A percentile compares a stretch with the other conserved stretches of the same genome.
phyloP scores from a whole-genome alignment of 768 basidiomycete genomes.

The Brasilioporus rufonigricans region DNA sequence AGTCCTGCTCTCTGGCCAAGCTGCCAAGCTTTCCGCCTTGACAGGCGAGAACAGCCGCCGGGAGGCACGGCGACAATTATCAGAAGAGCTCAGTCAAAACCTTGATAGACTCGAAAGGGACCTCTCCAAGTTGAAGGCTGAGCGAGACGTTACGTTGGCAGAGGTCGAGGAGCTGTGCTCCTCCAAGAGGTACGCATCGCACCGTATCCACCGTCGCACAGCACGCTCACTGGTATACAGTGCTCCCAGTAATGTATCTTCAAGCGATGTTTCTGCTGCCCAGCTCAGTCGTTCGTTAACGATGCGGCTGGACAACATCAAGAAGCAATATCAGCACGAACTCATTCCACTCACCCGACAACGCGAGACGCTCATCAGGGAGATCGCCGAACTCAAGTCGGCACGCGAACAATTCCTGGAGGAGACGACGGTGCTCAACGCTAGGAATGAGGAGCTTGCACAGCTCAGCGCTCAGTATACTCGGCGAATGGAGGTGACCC shows the following conservation, averaged over 20 bases:
- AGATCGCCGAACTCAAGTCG: conserved; percentile 84
- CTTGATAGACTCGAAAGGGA: conserved; percentile 80
- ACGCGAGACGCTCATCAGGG: conserved; percentile 73
- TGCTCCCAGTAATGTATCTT: conserved; percentile 24
- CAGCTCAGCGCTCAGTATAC: conserved; percentile 82
- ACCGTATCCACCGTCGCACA: conserved; percentile 13
- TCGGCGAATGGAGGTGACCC: conserved; percentile 63
- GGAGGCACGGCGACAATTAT: conserved; percentile 75
- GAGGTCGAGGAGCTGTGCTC: conserved; percentile 90
- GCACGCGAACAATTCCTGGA: conserved; percentile 85
- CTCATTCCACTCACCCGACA: conserved; percentile 81
- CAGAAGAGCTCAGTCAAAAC: conserved; percentile 73
- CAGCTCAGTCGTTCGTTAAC: conserved; percentile 71
- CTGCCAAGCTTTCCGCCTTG: conserved; percentile 80
- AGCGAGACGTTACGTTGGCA: conserved; percentile 88
- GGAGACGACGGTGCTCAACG: conserved; percentile 87
- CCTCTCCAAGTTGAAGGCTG: conserved; percentile 81
- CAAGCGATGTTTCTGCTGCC: conserved; percentile 36
- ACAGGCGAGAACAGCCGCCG: conserved; percentile 74
- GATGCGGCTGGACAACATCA: conserved; percentile 82
- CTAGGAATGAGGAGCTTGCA: conserved; percentile 89
- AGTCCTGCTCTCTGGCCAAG: conserved; percentile 86
- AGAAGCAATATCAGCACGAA: conserved; percentile 83
- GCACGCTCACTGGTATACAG: conserved; percentile 23
- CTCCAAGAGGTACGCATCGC: conserved; percentile 57